Base-by-base conservation (phyloP, 2,329 filamentous ascomycete species). In the Neodidymelliopsis sp. region DNA sequence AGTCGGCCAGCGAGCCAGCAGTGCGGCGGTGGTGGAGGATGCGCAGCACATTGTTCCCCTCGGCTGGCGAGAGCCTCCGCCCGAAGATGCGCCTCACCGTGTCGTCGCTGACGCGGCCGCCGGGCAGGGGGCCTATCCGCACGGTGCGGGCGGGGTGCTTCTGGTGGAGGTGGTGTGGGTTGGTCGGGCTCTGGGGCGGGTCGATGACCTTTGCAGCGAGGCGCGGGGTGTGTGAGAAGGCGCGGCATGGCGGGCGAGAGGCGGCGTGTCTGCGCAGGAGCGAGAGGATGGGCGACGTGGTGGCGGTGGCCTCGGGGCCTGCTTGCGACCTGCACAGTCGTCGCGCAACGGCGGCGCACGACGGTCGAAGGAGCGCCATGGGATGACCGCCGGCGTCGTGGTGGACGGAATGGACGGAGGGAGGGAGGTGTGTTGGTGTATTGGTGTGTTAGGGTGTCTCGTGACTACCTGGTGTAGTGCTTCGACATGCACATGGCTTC, bases 11-110 rank as follows among this genome's bases (percentile, higher is more conserved):
- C 6, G 69, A 71, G 22, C 73, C 73, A 7, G 66, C 70, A 11
- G 70, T 70, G 25, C 73, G 65, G 6, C 73, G 71, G 49, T 71
- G 67, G 37, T 75, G 73, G 10, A 75, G 56, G 41, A 73, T 71
- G 9, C 69, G 69, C 11, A 75, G 59, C 22, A 74, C 59, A 37
- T 65, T 56, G 50, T 74, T 75, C 50, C 70, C 73, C 7, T 68
- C 60, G 2, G 49, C 46, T 0, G 56, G 40, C 1, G 70, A 60
- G 3, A 74, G 35, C 3, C 53, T 51, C 1, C 57, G 34, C 10
- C 71, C 69, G 40, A 75, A 74, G 13, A 75, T 65, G 7, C 52
- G 49, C 2, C 54, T 52, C 28, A 73, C 62, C 1, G 54, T 62
- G 4, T 39, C 39, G 25, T 62, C 59, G n/a, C 57, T 54, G 25